Percentiles rank a stretch among this genome's conserved stretches.
phyloP scores from a whole-genome alignment of 2,329 filamentous ascomycete species.

The Westerdykella sp. region DNA sequence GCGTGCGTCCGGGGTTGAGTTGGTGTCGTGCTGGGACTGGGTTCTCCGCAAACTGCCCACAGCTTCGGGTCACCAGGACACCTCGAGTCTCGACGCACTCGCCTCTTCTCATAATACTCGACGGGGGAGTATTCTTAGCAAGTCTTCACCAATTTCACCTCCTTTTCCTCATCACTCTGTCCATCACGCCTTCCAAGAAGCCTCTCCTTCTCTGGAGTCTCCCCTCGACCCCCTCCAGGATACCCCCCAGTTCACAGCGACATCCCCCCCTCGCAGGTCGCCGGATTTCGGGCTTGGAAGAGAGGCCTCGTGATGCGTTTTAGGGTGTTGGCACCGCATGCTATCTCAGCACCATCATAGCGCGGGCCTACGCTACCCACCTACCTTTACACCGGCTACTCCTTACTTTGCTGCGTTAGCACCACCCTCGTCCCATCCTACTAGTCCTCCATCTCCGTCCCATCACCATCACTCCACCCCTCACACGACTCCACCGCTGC shows the following conservation, averaged over 20 bases:
- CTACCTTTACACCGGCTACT: conserved; percentile 9
- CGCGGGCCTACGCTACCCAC: conserved; percentile 5
- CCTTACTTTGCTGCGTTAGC: conserved; percentile 1
- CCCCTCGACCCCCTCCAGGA: neutral
- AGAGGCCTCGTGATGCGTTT: conserved; percentile 9
- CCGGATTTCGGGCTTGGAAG: conserved; percentile 3
- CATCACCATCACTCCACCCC: conserved; percentile 6
- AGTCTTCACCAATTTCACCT: conserved; percentile 11
- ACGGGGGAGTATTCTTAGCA: conserved; percentile 17
- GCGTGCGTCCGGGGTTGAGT: conserved; percentile 19
- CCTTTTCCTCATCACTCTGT: conserved; percentile 1
- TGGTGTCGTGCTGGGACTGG: conserved; percentile 10
- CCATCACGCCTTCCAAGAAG: conserved; percentile 4
- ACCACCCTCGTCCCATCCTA: neutral
- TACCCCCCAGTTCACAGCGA: conserved; percentile 1
- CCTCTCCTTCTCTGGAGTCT: conserved; percentile 6
- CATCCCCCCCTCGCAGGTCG: neutral
- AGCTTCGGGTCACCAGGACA: conserved; percentile 25
- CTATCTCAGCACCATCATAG: conserved; percentile 11
- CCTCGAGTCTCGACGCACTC: conserved; percentile 2
- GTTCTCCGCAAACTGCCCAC: conserved; percentile 30
- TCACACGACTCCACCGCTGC: conserved; percentile 4
- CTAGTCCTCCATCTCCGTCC: conserved; percentile 7
- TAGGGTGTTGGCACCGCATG: conserved; percentile 9
- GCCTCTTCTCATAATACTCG: conserved; percentile 7